These are phyloP conservation scores for Colletotrichum cordylinicola DNA, from an alignment of 2,329 filamentous ascomycete genomes.

Conservation along the genomic window DNA sequence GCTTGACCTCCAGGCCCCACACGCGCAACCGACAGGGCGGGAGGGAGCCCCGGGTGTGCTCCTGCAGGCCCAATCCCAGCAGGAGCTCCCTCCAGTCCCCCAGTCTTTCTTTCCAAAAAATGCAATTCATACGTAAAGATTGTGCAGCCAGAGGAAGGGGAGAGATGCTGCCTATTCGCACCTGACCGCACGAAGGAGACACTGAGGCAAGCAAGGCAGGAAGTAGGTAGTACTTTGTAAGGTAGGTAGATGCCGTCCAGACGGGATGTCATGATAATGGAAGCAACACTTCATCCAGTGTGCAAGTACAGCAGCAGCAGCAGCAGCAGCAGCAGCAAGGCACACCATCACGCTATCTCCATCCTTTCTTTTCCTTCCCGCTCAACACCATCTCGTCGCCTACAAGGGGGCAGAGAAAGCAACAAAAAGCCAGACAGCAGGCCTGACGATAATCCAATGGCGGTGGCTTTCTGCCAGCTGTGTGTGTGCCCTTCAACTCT, in stretches of 20 bases:
- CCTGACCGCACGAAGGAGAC: neutral
- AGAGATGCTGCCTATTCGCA: neutral
- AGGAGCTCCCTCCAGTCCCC: neutral
- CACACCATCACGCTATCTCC: neutral
- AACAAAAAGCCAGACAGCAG: neutral
- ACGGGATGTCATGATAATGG: neutral
- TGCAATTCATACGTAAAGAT: neutral
- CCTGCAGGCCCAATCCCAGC: neutral
- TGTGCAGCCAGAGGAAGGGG: neutral
- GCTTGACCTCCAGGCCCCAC: neutral
- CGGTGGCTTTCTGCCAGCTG: neutral
- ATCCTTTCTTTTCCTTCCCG: conserved; percentile 1
- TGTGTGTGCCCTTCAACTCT: neutral
- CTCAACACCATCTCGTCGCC: neutral
- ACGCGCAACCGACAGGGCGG: conserved; percentile 11
- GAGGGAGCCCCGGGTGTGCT: neutral
- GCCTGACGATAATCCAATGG: neutral
- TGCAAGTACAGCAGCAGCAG: neutral
- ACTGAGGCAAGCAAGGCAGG: neutral
- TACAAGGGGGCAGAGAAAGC: neutral
- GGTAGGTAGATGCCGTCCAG: neutral
- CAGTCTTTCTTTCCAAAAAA: neutral
- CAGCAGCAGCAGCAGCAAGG: neutral
- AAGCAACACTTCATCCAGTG: neutral
- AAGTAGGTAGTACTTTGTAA: neutral